A percentile compares a stretch with the other conserved stretches of the same genome.
Evolutionary conservation across 768 basidiomycete species (phyloP).

Genomic region (Lanmaoa rubissima): DNA sequence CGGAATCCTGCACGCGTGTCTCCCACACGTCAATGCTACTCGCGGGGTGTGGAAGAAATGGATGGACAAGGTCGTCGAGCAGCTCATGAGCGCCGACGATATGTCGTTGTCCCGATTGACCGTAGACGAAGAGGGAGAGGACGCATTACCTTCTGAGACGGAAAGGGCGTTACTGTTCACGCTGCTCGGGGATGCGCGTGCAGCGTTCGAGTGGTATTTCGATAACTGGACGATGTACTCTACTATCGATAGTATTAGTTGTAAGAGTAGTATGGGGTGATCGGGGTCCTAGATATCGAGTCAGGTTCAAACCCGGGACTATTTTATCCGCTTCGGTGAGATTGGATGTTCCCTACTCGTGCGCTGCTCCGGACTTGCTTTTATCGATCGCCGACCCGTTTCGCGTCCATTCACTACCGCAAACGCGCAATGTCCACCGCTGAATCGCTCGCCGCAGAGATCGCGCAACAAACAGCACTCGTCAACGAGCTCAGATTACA

Average conservation of each 20-base stretch:
- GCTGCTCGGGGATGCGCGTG: conserved; percentile 22
- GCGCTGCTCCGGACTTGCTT: conserved; percentile 16
- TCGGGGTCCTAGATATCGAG: conserved; percentile 24
- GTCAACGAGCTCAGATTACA: conserved; percentile 61
- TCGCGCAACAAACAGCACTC: conserved; percentile 52
- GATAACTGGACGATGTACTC: conserved; percentile 8
- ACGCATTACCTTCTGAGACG: not conserved
- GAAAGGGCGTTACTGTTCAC: conserved; percentile 15
- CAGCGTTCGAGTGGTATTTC: conserved; percentile 23
- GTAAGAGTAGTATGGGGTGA: conserved; percentile 12
- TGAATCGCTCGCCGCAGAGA: conserved; percentile 50
- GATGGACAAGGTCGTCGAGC: conserved; percentile 20
- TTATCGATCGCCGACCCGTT: conserved; percentile 36
- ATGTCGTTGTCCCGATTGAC: conserved; percentile 7
- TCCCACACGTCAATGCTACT: conserved; percentile 13
- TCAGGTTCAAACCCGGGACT: conserved; percentile 10
- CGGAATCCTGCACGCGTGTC: conserved; percentile 15
- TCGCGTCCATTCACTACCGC: conserved; percentile 11
- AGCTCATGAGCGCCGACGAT: conserved; percentile 12
- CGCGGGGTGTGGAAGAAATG: conserved; percentile 21
- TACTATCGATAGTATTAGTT: not conserved
- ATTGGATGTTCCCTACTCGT: conserved; percentile 19
- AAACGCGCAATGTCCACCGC: conserved; percentile 39
- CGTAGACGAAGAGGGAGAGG: conserved; percentile 1
- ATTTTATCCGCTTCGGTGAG: conserved; percentile 8